Base-by-base conservation (phyloP, 148 eudicot genomes). In the Rhododendron mucronatum region DNA sequence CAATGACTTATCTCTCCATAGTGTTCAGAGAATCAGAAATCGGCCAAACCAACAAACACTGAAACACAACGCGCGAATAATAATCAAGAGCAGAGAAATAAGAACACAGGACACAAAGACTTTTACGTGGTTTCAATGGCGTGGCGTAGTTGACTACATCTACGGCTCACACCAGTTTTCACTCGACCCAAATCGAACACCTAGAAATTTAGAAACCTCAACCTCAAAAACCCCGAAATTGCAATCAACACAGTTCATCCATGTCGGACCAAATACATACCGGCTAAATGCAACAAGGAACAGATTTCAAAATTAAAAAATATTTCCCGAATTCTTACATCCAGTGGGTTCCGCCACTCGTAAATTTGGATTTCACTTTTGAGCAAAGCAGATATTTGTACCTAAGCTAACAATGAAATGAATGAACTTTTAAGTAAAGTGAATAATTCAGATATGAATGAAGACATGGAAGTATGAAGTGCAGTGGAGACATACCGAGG, bases 401-500 rank as follows among this genome's bases (percentile, higher is more conserved):
- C n/a, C 63, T 28, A 51, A 48, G 4, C 37, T 48, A 79, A 14
- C 35, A 28, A 50, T 47, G 82, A 50, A 48, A 30, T 28, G n/a
- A 30, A 23, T 79, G 15, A 47, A n/a, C 50, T 47, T 47, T 47
- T 9, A 47, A 47, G 50, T 7, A 9, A 47, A 47, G 50, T 47
- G 50, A 47, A 47, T 2, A 44, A 33, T 28, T 1, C n/a, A n/a
- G 33, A 45, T 9, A 28, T 73, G 33, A 16, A 35, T 71, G 44
- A 26, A 21, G 80, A 5, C 0, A 2, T 48, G 30, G 44, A 73
- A 85, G 9, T 37, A 7, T 16, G 28, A 35, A 55, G 47, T 55
- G 86, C 73, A 47, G 44, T 26, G 48, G 45, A 30, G n/a, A 90
- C 90, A 9, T 84, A 93, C 95, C 82, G 78, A 47, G 8, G 89